Evolutionary conservation across 1,139 yeast genomes (phyloP), one percentile per base, ranked within the genome.

Genomic region (Diutina mesorugosa): DNA sequence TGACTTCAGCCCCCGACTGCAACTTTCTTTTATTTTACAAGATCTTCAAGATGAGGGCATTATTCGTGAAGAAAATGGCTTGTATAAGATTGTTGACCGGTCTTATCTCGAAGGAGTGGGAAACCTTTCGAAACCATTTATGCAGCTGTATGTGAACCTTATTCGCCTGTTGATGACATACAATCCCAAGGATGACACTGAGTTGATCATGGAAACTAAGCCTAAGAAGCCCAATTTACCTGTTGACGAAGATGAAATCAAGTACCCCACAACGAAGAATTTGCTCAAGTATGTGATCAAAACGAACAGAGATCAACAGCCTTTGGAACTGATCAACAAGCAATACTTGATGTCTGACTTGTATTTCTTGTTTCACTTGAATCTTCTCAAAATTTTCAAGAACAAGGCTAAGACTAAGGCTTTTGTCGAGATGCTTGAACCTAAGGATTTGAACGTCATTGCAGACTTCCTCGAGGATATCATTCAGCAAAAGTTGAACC

Each of bases 401-500:
- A 75, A 76, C 63, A 74, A 74, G 65, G 66, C 76, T 14, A 73
- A 72, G 59, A 76, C 78, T 4, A 68, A 69, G 57, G 79, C 80
- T 8, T 75, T 66, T 63, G 79, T 76, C 29, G 66, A 69, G 56
- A 66, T 74, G 45, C 61, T 62, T 57, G 68, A 70, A 56, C 60
- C 61, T 1, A 63, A 65, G 41, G 78, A 75, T 61, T 66, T 76
- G 58, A 61, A 60, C 9, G 63, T 70, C 29, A 63, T 73, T 45
- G 61, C 63, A 54, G 60, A 60, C 47, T 74, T 74, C 57, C 66
- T 75, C 60, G 58, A 60, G 38, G 64, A 64, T 30, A 60, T 73
- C 45, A 63, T 64, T 9, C 32, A 45, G 12, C 16, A 56, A 56
- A 63, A 64, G 47, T 50, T 50, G 45, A 69, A 47, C 12, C 29